Evolutionary conservation across 192 early-diverging fungal genomes (phyloP), one percentile per base, ranked within the genome.

Genomic region (Obelidium mucronatum): DNA sequence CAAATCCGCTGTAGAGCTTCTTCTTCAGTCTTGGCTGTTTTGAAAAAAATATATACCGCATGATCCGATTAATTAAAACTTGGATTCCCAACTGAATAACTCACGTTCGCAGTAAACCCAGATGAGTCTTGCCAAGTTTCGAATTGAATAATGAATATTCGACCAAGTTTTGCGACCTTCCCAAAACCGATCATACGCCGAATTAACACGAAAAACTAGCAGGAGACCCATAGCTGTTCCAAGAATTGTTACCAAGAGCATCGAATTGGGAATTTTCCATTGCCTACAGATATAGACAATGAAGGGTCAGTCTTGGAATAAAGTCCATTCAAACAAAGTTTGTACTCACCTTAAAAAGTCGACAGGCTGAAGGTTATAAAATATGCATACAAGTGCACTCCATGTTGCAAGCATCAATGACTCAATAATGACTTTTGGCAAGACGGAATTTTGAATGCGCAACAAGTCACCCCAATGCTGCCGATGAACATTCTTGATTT

Each of bases 141-240:
- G 91, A 55, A 94, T 84, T 30, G 85, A 81, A 31, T 88, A 84
- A 35, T 86, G 85, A 73, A 95, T 78, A 17, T 88, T 85, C 37
- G 88, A 89, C 95, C 95, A 98, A 24, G 90, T 74, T 74, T 91
- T 86, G 52, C 96, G 89, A 24, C 93, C 96, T 83, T 96, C 96
- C 90, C 90, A 72, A 35, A 58, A 72, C 13, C 70, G 52, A 17
- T 72, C 70, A 28, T 72, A 72, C 2, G 70, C 70, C 30, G 54
- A 59, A 52, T 72, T 72, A 70, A 91, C 93, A 74, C 94, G 88
- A 80, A 96, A 96, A 48, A 91, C 93, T 34, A 96, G 83, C 22
- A 96, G 82, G 75, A 96, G 77, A 62, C 80, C 79, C 52, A 82
- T 80, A 22, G 79, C 83, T 2, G 78, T 77, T 59, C 78, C 80